Base-by-base conservation (phyloP, 177 flowering plant genomes). In the Vitis hybrid region DNA sequence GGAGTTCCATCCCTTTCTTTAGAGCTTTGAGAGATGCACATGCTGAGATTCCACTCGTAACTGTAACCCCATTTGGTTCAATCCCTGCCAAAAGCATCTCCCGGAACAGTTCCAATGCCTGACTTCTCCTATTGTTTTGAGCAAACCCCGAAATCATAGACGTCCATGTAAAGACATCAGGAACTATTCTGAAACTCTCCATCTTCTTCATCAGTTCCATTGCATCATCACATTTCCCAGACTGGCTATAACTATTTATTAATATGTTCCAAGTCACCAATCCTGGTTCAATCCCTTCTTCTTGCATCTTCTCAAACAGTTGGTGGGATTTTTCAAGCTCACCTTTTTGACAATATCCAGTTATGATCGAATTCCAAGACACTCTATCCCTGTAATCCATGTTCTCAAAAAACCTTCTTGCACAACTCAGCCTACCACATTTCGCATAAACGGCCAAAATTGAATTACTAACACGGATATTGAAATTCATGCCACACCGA, bases 131-230 rank as follows among this genome's bases (percentile, higher is more conserved):
- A 52, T 84, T 82, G 66, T 84, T 88, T 65, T 88, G 90, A 61
- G 86, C 78, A 75, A 83, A 80, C 32, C 97, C 98, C 1, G 91
- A 91, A 71, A 92, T 86, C 86, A 92, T 71, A 17, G 86, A 78
- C 26, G 95, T 91, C 98, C 97, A 92, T 32, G 97, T 85, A 66
- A 82, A 86, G 3, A 92, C 94, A 82, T 94, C 94, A 48, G 93
- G 90, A 34, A 62, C 32, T 19, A 83, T 65, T 45, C 93, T 89
- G 17, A 30, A 65, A 68, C 65, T 75, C 68, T 79, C 80, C 98
- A 92, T 92, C 71, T 86, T 81, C 66, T 80, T 77, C 93, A 89
- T 84, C 73, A 92, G 64, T 17, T 84, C 84, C 80, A 88, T 67
- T 1, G 95, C 97, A 23, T 70, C 75, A 75, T 89, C 89, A 70